Percentiles rank a stretch among this genome's conserved stretches.
These are phyloP conservation scores for Fraxinus floribunda DNA, from an alignment of 305 asterid species.

Conservation along the genomic window DNA sequence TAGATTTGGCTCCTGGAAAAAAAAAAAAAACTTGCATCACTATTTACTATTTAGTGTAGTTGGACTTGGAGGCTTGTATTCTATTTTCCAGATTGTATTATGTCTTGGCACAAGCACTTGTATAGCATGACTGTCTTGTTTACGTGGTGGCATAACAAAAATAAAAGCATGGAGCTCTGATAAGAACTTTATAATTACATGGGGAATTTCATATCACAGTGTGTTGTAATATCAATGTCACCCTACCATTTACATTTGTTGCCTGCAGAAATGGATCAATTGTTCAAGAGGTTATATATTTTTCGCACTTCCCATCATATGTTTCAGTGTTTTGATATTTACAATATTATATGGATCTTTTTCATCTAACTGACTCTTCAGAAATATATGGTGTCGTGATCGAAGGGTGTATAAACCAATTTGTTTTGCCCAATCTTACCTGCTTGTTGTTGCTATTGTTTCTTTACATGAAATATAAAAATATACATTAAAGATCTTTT, in stretches of 20 bases:
- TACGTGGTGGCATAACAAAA: not conserved
- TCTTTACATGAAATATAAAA: not conserved
- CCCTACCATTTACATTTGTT: not conserved
- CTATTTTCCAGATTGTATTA: not conserved
- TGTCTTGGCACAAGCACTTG: not conserved
- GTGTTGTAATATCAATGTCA: not conserved
- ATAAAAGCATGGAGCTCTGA: not conserved
- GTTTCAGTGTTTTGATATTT: not conserved
- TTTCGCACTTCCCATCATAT: not conserved
- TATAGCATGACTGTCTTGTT: not conserved
- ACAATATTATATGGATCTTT: not conserved
- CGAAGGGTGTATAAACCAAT: not conserved
- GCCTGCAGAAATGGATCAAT: not conserved
- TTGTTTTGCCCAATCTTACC: not conserved
- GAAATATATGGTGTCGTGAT: not conserved
- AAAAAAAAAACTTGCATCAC: not conserved
- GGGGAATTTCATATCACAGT: not conserved
- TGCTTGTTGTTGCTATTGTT: not conserved
- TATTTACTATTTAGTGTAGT: not conserved
- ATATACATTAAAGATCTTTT: not conserved
- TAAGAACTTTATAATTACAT: not conserved
- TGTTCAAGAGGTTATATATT: not conserved
- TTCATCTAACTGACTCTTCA: not conserved
- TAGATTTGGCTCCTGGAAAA: not conserved
- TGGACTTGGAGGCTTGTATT: constrained; percentile 9